Conservation (phyloP, 768 basidiomycete genomes). For the Lactarius akahatsu region DNA sequence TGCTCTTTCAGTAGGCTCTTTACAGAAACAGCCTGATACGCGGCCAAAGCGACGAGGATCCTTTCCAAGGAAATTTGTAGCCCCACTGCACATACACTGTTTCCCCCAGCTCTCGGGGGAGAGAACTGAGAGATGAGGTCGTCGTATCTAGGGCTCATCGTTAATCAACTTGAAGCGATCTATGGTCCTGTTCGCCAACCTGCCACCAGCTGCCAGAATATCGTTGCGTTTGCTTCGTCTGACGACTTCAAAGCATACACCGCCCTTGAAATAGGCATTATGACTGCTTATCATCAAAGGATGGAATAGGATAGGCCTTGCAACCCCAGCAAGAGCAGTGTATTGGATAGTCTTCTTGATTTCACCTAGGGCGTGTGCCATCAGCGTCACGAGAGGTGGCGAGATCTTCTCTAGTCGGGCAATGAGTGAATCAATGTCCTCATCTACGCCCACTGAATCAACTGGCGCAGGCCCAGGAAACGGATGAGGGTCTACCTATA, state of each 20-base stretch:
- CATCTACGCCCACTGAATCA: constrained; percentile 42
- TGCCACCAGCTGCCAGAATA: constrained; percentile 77
- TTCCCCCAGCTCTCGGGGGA: constrained; percentile 51
- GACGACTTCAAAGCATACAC: constrained; percentile 73
- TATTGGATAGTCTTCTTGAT: constrained; percentile 62
- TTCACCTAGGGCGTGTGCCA: constrained; percentile 56
- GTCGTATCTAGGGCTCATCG: constrained; percentile 58
- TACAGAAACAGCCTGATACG: constrained; percentile 64
- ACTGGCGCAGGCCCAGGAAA: background rate
- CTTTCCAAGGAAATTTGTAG: constrained; percentile 79
- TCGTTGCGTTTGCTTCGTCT: constrained; percentile 64
- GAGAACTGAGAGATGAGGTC: constrained; percentile 61
- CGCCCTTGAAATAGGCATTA: constrained; percentile 65
- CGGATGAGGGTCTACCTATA: constrained; percentile 42
- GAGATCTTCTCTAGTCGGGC: constrained; percentile 59
- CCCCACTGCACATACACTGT: constrained; percentile 64
- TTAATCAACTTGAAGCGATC: constrained; percentile 1
- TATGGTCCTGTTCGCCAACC: constrained; percentile 44
- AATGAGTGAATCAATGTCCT: constrained; percentile 58
- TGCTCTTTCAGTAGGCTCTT: constrained; percentile 73
- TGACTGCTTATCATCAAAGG: constrained; percentile 74
- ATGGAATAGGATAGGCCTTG: constrained; percentile 60
- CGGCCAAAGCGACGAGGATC: constrained; percentile 66
- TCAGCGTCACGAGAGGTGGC: constrained; percentile 47
- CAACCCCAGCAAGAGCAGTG: constrained; percentile 60